Evolutionary conservation across 441 rosid genomes (phyloP).

Genomic region (Manihot esculenta): DNA sequence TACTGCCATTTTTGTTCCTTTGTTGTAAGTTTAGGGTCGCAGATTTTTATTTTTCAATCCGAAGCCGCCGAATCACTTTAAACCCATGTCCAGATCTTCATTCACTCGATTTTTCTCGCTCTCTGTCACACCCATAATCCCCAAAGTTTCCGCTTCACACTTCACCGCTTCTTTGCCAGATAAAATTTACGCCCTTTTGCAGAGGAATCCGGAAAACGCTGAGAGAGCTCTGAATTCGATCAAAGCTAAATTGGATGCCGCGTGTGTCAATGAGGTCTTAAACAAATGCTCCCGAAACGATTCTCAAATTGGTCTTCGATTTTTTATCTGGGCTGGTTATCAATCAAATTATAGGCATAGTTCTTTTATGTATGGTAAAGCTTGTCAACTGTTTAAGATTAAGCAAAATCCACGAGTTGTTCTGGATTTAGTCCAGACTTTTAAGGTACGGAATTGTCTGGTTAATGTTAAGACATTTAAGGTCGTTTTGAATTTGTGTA

Average conservation of each 20-base stretch:
- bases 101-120: constrained; percentile 27
- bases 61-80: background rate
- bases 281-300: constrained; percentile 44
- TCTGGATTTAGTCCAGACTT: constrained; percentile 52
- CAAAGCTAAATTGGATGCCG: constrained; percentile 47
- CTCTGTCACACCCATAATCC: constrained; percentile 23
- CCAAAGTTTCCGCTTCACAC: constrained; percentile 27
- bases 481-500: constrained; percentile 64
- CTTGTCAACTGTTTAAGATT: constrained; percentile 57
- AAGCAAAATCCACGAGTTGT: constrained; percentile 48
- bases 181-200: constrained; percentile 44
- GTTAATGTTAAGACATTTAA: constrained; percentile 57
- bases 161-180: constrained; percentile 44
- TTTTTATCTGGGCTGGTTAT: constrained; percentile 78
- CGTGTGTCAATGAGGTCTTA: constrained; percentile 57
- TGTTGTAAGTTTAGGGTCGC: background rate
- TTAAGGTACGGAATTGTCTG: constrained; percentile 43
- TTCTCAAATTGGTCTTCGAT: constrained; percentile 56
- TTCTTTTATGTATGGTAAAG: constrained; percentile 55
- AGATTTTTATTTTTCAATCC: background rate
- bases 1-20: background rate
- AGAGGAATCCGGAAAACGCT: constrained; percentile 33
- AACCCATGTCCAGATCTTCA: constrained; percentile 26
- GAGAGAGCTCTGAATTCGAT: constrained; percentile 41
- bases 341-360: constrained; percentile 67